phyloP scores from a whole-genome alignment of 78 protist species.

The Creolimax fragrantissima region DNA sequence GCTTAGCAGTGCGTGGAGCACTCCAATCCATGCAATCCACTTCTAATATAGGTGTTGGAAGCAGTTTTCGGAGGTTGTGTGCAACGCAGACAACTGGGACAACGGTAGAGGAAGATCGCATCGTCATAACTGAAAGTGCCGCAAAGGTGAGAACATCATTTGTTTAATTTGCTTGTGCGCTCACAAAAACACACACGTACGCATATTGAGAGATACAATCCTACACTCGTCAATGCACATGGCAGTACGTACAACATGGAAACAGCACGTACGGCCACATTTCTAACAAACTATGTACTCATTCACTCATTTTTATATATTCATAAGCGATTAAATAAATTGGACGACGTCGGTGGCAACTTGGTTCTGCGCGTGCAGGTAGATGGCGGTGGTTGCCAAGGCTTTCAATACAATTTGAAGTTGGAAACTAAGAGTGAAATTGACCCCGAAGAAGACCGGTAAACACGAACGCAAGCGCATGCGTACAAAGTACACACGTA shows the following conservation, averaged over 20 bases:
- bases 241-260: no score
- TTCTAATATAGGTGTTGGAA: no score
- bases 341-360: background rate
- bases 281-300: no score
- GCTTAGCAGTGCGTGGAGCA: no score
- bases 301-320: background rate
- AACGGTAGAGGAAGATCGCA: background rate
- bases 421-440: background rate
- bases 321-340: background rate
- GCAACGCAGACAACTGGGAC: background rate
- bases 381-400: slow-evolving; percentile 23
- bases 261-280: no score
- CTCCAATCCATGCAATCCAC: no score
- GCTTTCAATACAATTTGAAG: slow-evolving; percentile 3
- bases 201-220: background rate
- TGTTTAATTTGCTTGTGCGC: no score
- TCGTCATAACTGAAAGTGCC: background rate
- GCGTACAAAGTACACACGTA: no score
- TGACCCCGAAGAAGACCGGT: background rate
- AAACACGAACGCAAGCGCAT: no score
- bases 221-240: background rate
- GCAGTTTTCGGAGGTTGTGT: no score
- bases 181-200: background rate
- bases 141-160: no score
- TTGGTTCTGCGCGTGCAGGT: background rate